Base-by-base conservation (phyloP, 2,329 filamentous ascomycete species). In the Cladosporium sphaerospermum region DNA sequence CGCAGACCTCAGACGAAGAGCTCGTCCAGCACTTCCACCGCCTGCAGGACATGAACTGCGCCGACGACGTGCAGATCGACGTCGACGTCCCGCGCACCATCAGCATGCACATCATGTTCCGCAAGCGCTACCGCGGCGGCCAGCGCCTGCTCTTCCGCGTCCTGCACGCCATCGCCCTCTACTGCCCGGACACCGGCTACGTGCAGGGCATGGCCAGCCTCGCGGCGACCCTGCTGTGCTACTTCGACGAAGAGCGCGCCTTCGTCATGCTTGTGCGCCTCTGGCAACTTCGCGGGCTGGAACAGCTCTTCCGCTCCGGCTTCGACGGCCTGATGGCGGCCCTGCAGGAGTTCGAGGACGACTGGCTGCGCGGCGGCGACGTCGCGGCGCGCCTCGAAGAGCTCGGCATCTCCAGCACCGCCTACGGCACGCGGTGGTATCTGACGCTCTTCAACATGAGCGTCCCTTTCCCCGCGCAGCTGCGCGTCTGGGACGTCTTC, bases 351-450 rank as follows among this genome's bases (percentile, higher is more conserved):
- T 95, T 97, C 64, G 88, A 95, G 69, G 81, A 78, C 47, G 76
- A 85, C 47, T 99, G 93, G 93, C 78, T 97, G 50, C 77, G 77
- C 28, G 80, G 81, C 54, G 87, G 85, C 62, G 86, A 91, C 57
- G 84, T 96, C n/a, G 83, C 85, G 41, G 76, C 78, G 62, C 90
- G 91, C 71, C 75, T 97, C 67, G 80, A 79, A 45, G 86, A 91
- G 56, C 78, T 96, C 31, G 78, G 79, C 57, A 93, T 99, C 61
- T 83, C 89, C 40, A 83, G 89, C 14, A 96, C 90, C 2, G 85
- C 91, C n/a, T 99, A 96, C 67, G 93, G 91, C 32, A 97, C 92
- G 3, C 80, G 91, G 49, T 99, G 93, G 93, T 99, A 99, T 67
- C 78, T 99, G 48, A 99, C 93, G 2, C 77, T 99, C 8, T 99